Percentiles rank a stretch among this genome's conserved stretches.
Conservation (phyloP, 352 stramenopile genomes). For the Phytophthora pisi region DNA sequence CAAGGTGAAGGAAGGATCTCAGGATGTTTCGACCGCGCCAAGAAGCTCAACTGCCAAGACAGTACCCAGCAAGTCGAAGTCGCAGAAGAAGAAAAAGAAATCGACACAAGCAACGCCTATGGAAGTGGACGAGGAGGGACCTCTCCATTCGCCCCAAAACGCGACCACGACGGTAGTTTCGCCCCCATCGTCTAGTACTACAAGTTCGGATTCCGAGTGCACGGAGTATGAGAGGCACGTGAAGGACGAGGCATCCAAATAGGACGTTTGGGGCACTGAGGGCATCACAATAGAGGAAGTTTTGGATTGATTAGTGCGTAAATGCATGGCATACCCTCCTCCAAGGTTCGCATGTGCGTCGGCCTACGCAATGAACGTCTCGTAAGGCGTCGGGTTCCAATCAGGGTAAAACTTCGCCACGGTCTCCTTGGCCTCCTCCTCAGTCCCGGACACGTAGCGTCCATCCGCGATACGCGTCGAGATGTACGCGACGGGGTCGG, state of each 20-base stretch:
- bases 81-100: background rate
- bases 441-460: conserved; percentile 20
- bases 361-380: conserved; percentile 22
- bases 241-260: background rate
- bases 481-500: conserved; percentile 27
- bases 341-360: background rate
- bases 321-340: too few relatives aligned
- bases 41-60: background rate
- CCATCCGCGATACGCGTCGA: conserved; percentile 26
- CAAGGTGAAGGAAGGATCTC: background rate
- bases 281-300: too few relatives aligned
- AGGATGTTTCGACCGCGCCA: background rate
- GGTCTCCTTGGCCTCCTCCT: conserved; percentile 19
- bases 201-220: conserved; percentile 1
- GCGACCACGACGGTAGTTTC: background rate
- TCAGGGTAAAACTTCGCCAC: conserved; percentile 34
- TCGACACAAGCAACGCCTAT: background rate
- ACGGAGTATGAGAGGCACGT: background rate
- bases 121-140: background rate
- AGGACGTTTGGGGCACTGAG: background rate
- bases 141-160: background rate
- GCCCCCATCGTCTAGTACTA: background rate
- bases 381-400: conserved; percentile 35
- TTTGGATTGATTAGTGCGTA: too few relatives aligned
- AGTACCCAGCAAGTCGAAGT: background rate